phyloP scores from a whole-genome alignment of 148 eudicot genomes.

The Rheum nobile region DNA sequence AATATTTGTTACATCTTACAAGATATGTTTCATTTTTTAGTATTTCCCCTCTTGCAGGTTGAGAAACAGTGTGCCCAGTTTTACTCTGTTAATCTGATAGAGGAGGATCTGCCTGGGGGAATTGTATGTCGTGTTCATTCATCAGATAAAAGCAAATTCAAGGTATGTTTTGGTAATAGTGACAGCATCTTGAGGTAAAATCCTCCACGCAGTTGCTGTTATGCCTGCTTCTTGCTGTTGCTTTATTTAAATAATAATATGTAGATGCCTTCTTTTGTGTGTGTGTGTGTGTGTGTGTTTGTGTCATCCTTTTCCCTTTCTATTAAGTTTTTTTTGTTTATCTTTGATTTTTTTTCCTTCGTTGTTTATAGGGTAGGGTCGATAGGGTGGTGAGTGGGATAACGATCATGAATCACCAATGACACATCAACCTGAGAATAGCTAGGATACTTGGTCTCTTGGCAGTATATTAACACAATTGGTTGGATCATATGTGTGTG shows the following conservation, averaged over 20 bases:
- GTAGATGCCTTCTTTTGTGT: neutral
- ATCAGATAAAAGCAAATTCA: constrained; percentile 80
- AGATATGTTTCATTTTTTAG: constrained; percentile 5
- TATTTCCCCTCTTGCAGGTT: constrained; percentile 37
- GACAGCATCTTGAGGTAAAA: neutral
- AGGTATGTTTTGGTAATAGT: constrained; percentile 34
- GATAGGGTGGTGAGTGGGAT: neutral
- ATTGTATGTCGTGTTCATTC: constrained; percentile 81
- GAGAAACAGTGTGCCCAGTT: constrained; percentile 91
- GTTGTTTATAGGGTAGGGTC: neutral
- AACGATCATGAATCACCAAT: neutral
- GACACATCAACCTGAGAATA: neutral
- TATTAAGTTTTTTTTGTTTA: neutral
- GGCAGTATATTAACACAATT: neutral
- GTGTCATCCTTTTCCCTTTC: neutral
- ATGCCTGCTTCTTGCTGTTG: neutral
- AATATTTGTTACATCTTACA: neutral
- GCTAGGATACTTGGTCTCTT: neutral
- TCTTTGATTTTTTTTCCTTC: neutral
- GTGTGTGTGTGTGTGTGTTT: neutral
- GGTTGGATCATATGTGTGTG: neutral
- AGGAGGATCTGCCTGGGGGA: constrained; percentile 70
- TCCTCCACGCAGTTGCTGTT: neutral
- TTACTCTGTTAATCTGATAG: constrained; percentile 72
- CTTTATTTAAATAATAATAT: neutral